phyloP scores from a whole-genome alignment of 768 basidiomycete genomes.

The Erythrobasidium yunnanense region DNA sequence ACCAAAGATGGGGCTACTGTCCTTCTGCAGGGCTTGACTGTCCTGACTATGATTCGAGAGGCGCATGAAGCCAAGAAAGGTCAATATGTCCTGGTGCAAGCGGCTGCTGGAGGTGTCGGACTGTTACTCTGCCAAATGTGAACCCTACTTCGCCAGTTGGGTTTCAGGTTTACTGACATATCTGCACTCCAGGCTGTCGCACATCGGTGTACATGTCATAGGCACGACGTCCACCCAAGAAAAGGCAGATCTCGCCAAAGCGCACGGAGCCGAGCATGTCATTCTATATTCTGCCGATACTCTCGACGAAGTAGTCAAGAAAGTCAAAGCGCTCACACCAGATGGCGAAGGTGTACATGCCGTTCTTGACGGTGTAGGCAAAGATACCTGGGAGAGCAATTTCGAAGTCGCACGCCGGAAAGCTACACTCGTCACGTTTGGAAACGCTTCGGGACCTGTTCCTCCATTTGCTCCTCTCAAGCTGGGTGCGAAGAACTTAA shows the following conservation, averaged over 20 bases:
- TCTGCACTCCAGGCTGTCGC: conserved; percentile 57
- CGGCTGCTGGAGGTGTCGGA: conserved; percentile 80
- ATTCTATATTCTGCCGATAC: conserved; percentile 61
- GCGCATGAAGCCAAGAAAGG: conserved; percentile 64
- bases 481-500: conserved; percentile 70
- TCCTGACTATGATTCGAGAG: conserved; percentile 66
- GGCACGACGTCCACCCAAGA: conserved; percentile 77
- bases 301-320: conserved; percentile 57
- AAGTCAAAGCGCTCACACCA: conserved; percentile 44
- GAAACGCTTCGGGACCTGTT: conserved; percentile 80
- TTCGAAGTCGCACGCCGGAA: conserved; percentile 48
- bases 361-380: conserved; percentile 91
- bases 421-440: conserved; percentile 78
- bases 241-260: conserved; percentile 69
- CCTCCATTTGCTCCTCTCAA: conserved; percentile 63
- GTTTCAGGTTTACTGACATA: neutral
- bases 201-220: conserved; percentile 74
- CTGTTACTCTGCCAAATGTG: conserved; percentile 40
- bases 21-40: conserved; percentile 66
- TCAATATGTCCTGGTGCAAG: conserved; percentile 52
- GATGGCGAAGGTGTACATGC: conserved; percentile 67
- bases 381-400: conserved; percentile 62
- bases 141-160: neutral
- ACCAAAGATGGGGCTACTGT: conserved; percentile 52
- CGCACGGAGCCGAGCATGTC: conserved; percentile 74